Evolutionary conservation across 2,329 filamentous ascomycete genomes (phyloP), one percentile per base, ranked within the genome.

Genomic region (Ceratocystis lukuohia): DNA sequence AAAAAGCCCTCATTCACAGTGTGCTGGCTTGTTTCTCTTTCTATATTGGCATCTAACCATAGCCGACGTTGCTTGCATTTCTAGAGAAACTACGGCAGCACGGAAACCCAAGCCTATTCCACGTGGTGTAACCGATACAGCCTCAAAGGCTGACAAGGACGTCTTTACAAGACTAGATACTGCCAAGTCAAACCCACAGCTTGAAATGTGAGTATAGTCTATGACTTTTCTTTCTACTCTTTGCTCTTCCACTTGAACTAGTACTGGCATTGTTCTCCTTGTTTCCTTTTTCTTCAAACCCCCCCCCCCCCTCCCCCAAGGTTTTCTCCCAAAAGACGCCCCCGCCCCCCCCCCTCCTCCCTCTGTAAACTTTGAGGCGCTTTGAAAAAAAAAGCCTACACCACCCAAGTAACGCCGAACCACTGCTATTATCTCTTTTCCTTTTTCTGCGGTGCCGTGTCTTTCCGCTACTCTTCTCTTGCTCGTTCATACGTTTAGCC

Each of bases 41-140:
- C 37, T 28, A 30, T 20, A 17, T 28, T 57, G 53, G 22, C 28
- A 57, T 57, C 53, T 57, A 57, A 57, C 28, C 53, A 57, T n/a
- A 57, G 6, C 53, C 53, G 22, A 57, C 12, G 30, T 57, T 57
- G 53, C 53, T 33, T 50, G 33, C 8, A 12, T 25, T 57, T 25
- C 56, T 30, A 48, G 37, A 67, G 56, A 67, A 41, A 62, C 62
- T 46, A 28, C 62, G 5, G 45, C 63, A 20, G n/a, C 44, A 17
- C 62, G 66, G 45, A 64, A 59, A 50, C 44, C 57, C 22, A 65
- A 65, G 25, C 1, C 5, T 12, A 25, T 57, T 48, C n/a, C 53
- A 57, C 66, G 66, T 53, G 62, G 66, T 67, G 66, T 45, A 59
- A 67, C 62, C 28, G 22, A 57, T 41, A 64, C 62, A 56, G 61